Conservation (phyloP, 1,284 basidiomycete species). For the Pseudozyma hubeiensis region DNA sequence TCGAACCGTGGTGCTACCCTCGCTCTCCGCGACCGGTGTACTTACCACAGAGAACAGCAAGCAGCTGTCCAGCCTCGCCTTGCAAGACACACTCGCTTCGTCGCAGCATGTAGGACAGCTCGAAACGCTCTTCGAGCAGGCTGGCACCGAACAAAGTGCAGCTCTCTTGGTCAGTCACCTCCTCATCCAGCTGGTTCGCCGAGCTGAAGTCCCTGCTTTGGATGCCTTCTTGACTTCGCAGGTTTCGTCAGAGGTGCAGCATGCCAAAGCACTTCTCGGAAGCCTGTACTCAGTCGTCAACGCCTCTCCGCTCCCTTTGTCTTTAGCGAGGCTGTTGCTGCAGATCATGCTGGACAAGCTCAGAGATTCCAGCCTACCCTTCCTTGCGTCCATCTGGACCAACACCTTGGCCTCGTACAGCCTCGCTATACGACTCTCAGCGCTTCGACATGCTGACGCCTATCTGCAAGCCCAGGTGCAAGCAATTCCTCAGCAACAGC, state of each 20-base stretch:
- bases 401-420: constrained; percentile 50
- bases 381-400: constrained; percentile 80
- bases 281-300: constrained; percentile 46
- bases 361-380: constrained; percentile 79
- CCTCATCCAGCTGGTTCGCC: constrained; percentile 38
- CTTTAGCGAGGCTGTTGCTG: constrained; percentile 34
- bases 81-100: constrained; percentile 23
- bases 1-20: constrained; percentile 18
- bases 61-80: constrained; percentile 9
- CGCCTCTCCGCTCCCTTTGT: constrained; percentile 17
- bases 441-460: constrained; percentile 81
- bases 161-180: constrained; percentile 22
- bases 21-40: constrained; percentile 9
- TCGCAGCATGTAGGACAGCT: constrained; percentile 29
- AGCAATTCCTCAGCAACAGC: constrained; percentile 14
- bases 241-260: constrained; percentile 20
- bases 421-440: constrained; percentile 74
- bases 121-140: constrained; percentile 11
- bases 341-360: constrained; percentile 76
- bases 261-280: constrained; percentile 23
- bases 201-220: constrained; percentile 22
- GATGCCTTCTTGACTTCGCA: constrained; percentile 34
- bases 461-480: constrained; percentile 71
- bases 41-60: constrained; percentile 21
- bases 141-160: constrained; percentile 34